Evolutionary conservation across 768 basidiomycete genomes (phyloP), one percentile per base, ranked within the genome.

Genomic region (Leccinum disarticulatum): DNA sequence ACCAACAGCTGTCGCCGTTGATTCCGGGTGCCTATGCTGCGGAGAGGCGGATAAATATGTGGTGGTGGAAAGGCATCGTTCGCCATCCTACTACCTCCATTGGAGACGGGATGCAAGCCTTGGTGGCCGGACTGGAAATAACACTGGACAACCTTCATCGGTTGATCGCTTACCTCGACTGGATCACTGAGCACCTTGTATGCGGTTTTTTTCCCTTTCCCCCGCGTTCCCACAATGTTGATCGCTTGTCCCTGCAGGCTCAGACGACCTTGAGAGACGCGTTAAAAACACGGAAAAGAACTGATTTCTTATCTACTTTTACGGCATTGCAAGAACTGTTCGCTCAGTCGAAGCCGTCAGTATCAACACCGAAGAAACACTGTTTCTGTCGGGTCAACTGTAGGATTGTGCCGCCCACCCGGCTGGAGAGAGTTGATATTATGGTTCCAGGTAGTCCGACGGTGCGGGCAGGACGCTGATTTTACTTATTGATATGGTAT

Each of bases 101-200:
- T 7, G 63, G 65, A 28, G 62, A 63, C 25, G 38, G 52, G 47
- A 54, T 65, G 31, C 57, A 56, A 47, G 54, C 52, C 2, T 54
- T 72, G 46, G 52, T 66, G 46, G 17, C 51, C 3, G 70, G 66
- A 51, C 50, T 74, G 49, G 72, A 72, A 38, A 55, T 52, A 30
- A 49, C 62, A 10, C 62, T 68, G 6, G 61, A 62, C 31, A 66
- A 68, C 43, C 47, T 65, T 15, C 63, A 36, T 11, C 66, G 61
- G 27, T 57, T 73, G 54, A 55, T 54, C 8, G 64, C 63, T 13
- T 70, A 73, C 38, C 70, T 73, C 27, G 72, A 73, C 11, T 68
- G 65, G 66, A 70, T 68, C 7, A 62, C 73, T 2, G 65, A 68
- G 4, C 61, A 64, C 10, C 59, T 73, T n/a, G 72, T 66, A 54